Conservation (phyloP, 495 filamentous ascomycete species). For the Penicillium chermesinum region DNA sequence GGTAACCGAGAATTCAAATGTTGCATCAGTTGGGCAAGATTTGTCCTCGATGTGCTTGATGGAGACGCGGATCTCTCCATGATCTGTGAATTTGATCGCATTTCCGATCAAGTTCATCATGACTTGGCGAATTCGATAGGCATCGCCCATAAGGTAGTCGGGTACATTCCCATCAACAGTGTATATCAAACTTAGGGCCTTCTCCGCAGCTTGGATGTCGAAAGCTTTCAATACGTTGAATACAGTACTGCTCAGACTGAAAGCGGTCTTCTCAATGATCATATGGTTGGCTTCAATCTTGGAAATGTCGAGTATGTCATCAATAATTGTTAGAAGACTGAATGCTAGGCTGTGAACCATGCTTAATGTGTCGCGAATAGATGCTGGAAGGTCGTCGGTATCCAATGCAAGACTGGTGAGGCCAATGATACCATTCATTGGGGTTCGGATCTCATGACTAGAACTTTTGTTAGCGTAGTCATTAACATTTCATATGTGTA, state of each 20-base stretch:
- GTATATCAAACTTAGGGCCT: slow-evolving; percentile 51
- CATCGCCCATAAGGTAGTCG: slow-evolving; percentile 56
- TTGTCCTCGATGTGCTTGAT: slow-evolving; percentile 50
- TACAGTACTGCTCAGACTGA: slow-evolving; percentile 47
- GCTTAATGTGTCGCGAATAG: slow-evolving; percentile 82
- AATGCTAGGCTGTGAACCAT: slow-evolving; percentile 88
- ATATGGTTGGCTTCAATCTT: slow-evolving; percentile 76
- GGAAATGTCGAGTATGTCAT: slow-evolving; percentile 80
- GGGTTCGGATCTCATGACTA: slow-evolving; percentile 75
- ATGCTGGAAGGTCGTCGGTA: slow-evolving; percentile 65
- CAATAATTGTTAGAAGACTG: slow-evolving; percentile 73
- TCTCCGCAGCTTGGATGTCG: slow-evolving; percentile 84
- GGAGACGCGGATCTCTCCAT: slow-evolving; percentile 58
- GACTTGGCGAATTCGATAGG: slow-evolving; percentile 71
- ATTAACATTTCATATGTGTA: neutral
- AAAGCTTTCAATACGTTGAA: slow-evolving; percentile 57
- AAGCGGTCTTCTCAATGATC: slow-evolving; percentile 69
- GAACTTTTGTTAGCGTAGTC: neutral
- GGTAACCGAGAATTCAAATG: slow-evolving; percentile 52
- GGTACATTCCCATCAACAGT: slow-evolving; percentile 46
- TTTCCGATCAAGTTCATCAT: slow-evolving; percentile 78
- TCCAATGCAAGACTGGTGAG: slow-evolving; percentile 69
- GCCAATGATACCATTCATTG: slow-evolving; percentile 65
- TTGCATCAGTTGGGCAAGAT: slow-evolving; percentile 42
- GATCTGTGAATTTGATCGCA: slow-evolving; percentile 76